phyloP scores from a whole-genome alignment of 495 filamentous ascomycete species.

The Echria macrotheca region DNA sequence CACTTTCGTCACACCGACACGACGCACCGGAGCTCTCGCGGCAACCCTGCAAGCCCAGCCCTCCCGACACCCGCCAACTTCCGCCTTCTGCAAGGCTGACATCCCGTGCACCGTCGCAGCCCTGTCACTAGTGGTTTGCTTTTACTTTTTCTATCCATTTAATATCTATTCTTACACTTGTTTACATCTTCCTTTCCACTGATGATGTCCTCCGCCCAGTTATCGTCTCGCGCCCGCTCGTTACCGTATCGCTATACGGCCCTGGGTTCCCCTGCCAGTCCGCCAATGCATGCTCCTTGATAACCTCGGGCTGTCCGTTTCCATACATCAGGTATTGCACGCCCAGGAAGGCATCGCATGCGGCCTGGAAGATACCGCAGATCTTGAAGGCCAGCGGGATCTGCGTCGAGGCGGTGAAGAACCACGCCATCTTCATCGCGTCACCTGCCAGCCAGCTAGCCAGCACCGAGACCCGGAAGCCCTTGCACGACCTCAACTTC shows the following conservation, averaged over 20 bases:
- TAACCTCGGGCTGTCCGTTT: conserved; percentile 35
- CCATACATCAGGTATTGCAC: conserved; percentile 84
- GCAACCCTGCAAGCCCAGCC: no score
- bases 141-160: neutral
- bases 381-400: conserved; percentile 87
- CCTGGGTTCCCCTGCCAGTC: conserved; percentile 11
- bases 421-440: conserved; percentile 93
- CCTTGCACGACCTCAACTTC: conserved; percentile 72
- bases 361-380: conserved; percentile 87
- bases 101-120: no score
- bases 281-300: conserved; percentile 17
- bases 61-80: no score
- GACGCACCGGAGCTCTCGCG: no score
- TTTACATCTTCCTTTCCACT: conserved; percentile 30
- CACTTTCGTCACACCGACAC: no score
- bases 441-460: conserved; percentile 88
- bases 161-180: conserved; percentile 2
- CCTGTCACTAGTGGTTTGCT: neutral
- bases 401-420: conserved; percentile 65
- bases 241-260: conserved; percentile 6
- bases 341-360: conserved; percentile 77
- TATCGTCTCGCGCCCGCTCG: conserved; percentile 27
- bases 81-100: no score
- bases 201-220: conserved; percentile 33
- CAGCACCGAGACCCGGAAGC: conserved; percentile 82